phyloP scores from a whole-genome alignment of 495 filamentous ascomycete genomes.

The Haplographium delicatum region DNA sequence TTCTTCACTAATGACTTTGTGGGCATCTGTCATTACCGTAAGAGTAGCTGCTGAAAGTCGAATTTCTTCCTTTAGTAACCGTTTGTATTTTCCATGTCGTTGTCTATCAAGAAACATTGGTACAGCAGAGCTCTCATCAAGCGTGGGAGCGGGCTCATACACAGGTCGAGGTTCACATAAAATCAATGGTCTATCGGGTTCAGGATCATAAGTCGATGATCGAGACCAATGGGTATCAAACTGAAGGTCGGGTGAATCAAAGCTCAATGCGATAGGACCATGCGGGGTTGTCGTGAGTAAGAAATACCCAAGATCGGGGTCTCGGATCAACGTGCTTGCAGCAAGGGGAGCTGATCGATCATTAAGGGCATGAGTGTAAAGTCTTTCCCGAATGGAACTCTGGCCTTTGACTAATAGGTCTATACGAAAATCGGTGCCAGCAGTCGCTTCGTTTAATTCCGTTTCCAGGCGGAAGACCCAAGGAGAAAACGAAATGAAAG shows the following conservation, averaged over 20 bases:
- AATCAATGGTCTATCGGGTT: slow-evolving; percentile 32
- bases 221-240: slow-evolving; percentile 29
- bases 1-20: slow-evolving; percentile 67
- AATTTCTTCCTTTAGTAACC: slow-evolving; percentile 62
- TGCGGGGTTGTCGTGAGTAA: slow-evolving; percentile 64
- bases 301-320: slow-evolving; percentile 74
- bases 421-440: slow-evolving; percentile 68
- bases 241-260: slow-evolving; percentile 58
- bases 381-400: slow-evolving; percentile 53
- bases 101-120: slow-evolving; percentile 57
- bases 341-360: slow-evolving; percentile 42
- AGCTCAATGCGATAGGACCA: slow-evolving; percentile 56
- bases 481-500: slow-evolving; percentile 61
- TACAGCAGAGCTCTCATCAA: slow-evolving; percentile 56
- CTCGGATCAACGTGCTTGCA: slow-evolving; percentile 60
- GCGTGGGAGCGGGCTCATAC: slow-evolving; percentile 62
- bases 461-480: slow-evolving; percentile 74
- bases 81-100: slow-evolving; percentile 52
- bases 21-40: slow-evolving; percentile 68
- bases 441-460: slow-evolving; percentile 61
- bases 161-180: slow-evolving; percentile 54
- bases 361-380: slow-evolving; percentile 42
- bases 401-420: slow-evolving; percentile 61
- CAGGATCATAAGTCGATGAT: slow-evolving; percentile 31
- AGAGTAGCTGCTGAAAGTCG: slow-evolving; percentile 71